Conservation (phyloP, 306 rosid species). For the Ormosia emarginata region DNA sequence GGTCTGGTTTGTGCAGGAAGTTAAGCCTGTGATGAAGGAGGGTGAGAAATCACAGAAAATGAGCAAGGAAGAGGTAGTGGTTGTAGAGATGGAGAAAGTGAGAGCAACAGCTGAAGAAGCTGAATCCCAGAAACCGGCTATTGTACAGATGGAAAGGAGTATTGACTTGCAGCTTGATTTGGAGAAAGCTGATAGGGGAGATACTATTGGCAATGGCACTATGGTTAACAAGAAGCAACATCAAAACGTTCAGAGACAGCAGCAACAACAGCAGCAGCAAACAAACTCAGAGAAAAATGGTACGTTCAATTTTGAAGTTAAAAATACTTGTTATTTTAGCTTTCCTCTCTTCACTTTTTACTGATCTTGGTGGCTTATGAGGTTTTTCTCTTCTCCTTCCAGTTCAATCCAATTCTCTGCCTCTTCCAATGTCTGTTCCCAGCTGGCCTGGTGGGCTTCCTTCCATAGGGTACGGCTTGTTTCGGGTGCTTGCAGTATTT, state of each 20-base stretch:
- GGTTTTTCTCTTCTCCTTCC: conserved; percentile 5
- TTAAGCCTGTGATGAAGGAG: conserved; percentile 53
- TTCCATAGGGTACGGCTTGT: conserved; percentile 77
- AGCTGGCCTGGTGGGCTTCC: conserved; percentile 90
- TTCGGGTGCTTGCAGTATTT: not conserved
- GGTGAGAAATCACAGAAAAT: conserved; percentile 50
- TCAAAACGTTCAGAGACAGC: conserved; percentile 46
- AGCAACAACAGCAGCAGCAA: conserved; percentile 27
- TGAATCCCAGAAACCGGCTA: conserved; percentile 40
- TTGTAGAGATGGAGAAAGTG: conserved; percentile 44
- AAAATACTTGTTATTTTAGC: too few relatives aligned
- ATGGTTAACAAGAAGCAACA: conserved; percentile 42
- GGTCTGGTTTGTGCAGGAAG: conserved; percentile 44
- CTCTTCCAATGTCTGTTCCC: conserved; percentile 72
- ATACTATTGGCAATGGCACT: conserved; percentile 32
- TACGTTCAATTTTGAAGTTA: conserved; percentile 14
- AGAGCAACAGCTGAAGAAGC: conserved; percentile 44
- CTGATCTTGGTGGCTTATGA: conserved; percentile 16
- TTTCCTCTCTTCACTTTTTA: not conserved
- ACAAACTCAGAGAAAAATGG: conserved; percentile 55
- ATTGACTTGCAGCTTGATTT: conserved; percentile 66
- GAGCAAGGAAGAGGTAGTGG: conserved; percentile 49
- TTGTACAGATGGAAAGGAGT: conserved; percentile 48
- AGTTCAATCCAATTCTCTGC: conserved; percentile 66
- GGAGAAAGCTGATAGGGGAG: conserved; percentile 69